phyloP scores from a whole-genome alignment of 257 asterid genomes.

The Ehretia macrophylla region DNA sequence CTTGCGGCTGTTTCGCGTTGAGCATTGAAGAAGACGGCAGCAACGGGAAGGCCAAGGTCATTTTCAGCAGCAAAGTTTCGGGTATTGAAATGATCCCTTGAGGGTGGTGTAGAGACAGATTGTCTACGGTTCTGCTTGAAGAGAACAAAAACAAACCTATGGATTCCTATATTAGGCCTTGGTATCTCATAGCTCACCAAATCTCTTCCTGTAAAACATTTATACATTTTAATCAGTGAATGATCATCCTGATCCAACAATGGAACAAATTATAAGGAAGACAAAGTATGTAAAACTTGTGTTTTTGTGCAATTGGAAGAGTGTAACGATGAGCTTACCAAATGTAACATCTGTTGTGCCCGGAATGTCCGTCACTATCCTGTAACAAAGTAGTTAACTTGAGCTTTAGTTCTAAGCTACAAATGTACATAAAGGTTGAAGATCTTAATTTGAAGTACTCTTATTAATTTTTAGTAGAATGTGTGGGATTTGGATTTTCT shows the following conservation, averaged over 20 bases:
- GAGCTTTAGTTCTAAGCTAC: background rate
- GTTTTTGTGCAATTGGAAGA: too few species aligned
- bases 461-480: too few species aligned
- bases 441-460: background rate
- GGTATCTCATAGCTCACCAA: conserved; percentile 64
- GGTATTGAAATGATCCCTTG: conserved; percentile 59
- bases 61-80: conserved; percentile 67
- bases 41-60: conserved; percentile 72
- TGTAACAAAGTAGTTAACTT: conserved; percentile 18
- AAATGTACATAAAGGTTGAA: too few species aligned
- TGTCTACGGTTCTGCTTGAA: conserved; percentile 61
- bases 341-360: conserved; percentile 84
- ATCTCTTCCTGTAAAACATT: conserved; percentile 59
- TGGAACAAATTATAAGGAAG: too few species aligned
- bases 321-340: conserved; percentile 56
- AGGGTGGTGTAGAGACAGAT: conserved; percentile 47
- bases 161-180: conserved; percentile 73
- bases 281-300: too few species aligned
- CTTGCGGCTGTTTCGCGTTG: conserved; percentile 92
- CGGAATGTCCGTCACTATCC: conserved; percentile 89
- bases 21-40: conserved; percentile 89
- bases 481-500: too few species aligned
- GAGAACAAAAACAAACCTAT: conserved; percentile 72
- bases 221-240: too few species aligned
- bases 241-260: too few species aligned